These are phyloP conservation scores for Termitomyces sp. DNA, from an alignment of 768 basidiomycete species.

Conservation along the genomic window DNA sequence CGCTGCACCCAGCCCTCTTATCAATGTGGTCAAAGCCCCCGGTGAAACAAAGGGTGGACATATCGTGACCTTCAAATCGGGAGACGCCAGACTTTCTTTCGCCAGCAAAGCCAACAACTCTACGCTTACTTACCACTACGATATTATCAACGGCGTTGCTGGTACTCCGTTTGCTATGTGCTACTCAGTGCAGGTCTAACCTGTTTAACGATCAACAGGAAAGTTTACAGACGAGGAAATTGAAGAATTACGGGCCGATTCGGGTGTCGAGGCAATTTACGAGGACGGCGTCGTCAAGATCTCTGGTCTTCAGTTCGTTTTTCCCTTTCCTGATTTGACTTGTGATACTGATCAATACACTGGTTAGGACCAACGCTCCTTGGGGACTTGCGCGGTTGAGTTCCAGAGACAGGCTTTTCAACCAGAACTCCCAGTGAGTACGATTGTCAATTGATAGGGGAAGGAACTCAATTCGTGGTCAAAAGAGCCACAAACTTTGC, in stretches of 20 bases:
- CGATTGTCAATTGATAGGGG: too few relatives aligned
- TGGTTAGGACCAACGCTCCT: background rate
- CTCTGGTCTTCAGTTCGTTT: background rate
- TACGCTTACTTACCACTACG: background rate
- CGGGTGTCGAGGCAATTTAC: background rate
- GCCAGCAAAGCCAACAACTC: background rate
- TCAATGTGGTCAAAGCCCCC: background rate
- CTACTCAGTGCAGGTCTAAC: background rate
- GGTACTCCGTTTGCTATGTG: background rate
- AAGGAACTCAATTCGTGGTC: background rate
- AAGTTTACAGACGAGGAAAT: background rate
- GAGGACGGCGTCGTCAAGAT: background rate
- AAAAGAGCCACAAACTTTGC: background rate
- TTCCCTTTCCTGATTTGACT: background rate
- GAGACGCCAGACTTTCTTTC: background rate
- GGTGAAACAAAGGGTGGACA: background rate
- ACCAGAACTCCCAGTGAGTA: background rate
- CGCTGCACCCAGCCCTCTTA: background rate
- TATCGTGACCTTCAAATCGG: background rate
- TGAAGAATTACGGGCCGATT: background rate
- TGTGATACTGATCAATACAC: background rate
- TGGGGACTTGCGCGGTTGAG: background rate
- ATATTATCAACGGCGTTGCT: background rate
- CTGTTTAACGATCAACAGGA: background rate
- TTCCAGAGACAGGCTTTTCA: background rate